Evolutionary conservation across 345 rosid species (phyloP).

Genomic region (Syzygium aqueum): DNA sequence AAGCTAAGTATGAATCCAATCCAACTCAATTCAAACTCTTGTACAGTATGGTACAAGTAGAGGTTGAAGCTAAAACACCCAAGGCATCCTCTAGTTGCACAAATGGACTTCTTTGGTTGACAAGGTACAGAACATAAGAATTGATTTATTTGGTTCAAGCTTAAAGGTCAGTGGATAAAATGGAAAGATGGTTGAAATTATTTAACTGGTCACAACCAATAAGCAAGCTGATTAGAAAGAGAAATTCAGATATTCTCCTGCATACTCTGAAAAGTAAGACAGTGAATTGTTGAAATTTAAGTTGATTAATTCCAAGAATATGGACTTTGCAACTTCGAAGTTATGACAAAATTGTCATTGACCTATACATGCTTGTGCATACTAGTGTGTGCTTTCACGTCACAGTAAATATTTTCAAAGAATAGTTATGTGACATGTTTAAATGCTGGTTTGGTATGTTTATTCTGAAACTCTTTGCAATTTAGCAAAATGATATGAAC

Average conservation of each 20-base stretch:
- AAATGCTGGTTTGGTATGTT: not conserved
- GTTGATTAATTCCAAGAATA: not conserved
- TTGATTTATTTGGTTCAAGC: not conserved
- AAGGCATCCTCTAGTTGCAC: slow-evolving; percentile 89
- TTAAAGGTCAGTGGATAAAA: not conserved
- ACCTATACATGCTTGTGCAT: not conserved
- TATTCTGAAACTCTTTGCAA: not conserved
- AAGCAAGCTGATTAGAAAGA: not conserved
- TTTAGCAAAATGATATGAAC: not conserved
- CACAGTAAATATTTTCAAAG: not conserved
- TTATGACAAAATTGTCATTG: not conserved
- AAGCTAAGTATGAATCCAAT: slow-evolving; percentile 56
- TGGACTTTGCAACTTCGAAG: not conserved
- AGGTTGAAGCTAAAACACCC: slow-evolving; percentile 67
- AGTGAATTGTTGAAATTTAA: not conserved
- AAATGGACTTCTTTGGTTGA: slow-evolving; percentile 95
- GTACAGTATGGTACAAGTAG: slow-evolving; percentile 74
- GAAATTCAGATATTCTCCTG: not conserved
- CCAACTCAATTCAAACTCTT: slow-evolving; percentile 52
- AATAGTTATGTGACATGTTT: not conserved
- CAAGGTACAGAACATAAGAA: slow-evolving; percentile 38
- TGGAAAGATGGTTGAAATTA: not conserved
- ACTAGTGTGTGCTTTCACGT: not conserved
- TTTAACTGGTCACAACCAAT: not conserved
- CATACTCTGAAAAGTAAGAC: not conserved